Percentiles rank a stretch among this genome's conserved stretches.
Conservation (phyloP, 805 yeast genomes). For the Saccharomycopsis vini region DNA sequence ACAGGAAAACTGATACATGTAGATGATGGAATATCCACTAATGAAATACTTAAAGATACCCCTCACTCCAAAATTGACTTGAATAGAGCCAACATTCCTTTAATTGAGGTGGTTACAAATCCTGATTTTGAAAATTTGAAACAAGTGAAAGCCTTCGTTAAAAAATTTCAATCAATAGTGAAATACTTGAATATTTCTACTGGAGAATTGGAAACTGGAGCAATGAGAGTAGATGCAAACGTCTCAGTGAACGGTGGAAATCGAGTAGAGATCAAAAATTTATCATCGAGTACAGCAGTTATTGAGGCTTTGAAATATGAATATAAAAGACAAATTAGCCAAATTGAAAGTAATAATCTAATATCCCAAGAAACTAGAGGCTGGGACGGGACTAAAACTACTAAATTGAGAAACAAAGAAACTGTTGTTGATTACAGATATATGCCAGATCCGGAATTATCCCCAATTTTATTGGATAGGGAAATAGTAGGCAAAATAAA, state of each 20-base stretch:
- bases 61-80: slow-evolving; percentile 50
- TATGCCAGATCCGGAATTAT: slow-evolving; percentile 90
- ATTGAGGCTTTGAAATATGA: slow-evolving; percentile 67
- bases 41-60: slow-evolving; percentile 7
- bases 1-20: slow-evolving; percentile 72
- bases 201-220: slow-evolving; percentile 91
- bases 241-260: slow-evolving; percentile 61
- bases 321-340: slow-evolving; percentile 54
- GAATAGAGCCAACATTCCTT: slow-evolving; percentile 77
- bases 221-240: slow-evolving; percentile 91
- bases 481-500: slow-evolving; percentile 35
- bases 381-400: slow-evolving; percentile 76
- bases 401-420: slow-evolving; percentile 67
- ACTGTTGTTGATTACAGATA: slow-evolving; percentile 80
- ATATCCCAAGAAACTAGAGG: slow-evolving; percentile 66
- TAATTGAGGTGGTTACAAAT: slow-evolving; percentile 83
- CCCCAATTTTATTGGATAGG: slow-evolving; percentile 40
- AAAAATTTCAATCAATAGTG: slow-evolving; percentile 67
- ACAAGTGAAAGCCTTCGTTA: slow-evolving; percentile 70
- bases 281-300: slow-evolving; percentile 78
- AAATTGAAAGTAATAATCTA: slow-evolving; percentile 33
- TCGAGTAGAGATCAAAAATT: slow-evolving; percentile 82
- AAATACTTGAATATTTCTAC: slow-evolving; percentile 65
- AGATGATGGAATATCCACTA: slow-evolving; percentile 26
- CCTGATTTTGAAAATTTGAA: slow-evolving; percentile 70